Evolutionary conservation across 352 stramenopile genomes (phyloP), one percentile per base, ranked within the genome.

Genomic region (Globisporangium megalacanthum): DNA sequence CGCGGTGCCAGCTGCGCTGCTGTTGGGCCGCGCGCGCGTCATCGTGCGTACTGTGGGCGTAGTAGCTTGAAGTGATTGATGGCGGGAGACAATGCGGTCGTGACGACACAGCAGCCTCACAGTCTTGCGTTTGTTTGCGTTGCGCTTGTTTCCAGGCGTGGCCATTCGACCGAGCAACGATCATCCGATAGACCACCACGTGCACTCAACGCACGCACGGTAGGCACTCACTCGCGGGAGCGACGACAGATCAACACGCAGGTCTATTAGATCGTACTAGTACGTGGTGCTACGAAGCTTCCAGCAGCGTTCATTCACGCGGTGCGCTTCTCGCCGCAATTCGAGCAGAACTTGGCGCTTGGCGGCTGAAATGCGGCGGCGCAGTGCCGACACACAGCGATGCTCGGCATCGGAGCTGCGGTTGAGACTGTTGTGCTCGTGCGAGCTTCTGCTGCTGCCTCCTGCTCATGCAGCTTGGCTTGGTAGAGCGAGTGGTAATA

Each of bases 401-500:
- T 64, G 39, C 39, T 45, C 6, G n/a, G 44, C 20, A 66, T 48
- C 8, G 42, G 17, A 4, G 17, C 8, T 35, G 22, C 36, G 3
- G 20, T 60, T 44, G 39, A 57, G 9, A 6, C 13, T n/a, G 39
- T 17, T 17, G 39, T 61, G 14, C 29, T 31, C 3, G 22, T 45
- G 6, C 19, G 20, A 2, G 10, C 22, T 19, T 25, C 47, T 35
- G 46, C 39, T 49, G 29, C 36, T 22, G 61, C 31, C 55, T 42
- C 52, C 41, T 70, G 49, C 31, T 73, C 58, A 20, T 62, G 63
- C 52, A 90, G 68, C 56, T 89, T 91, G 22, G 73, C 65, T 52
- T 79, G 65, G 58, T 91, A 93, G 39, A 95, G 69, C 2, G 77
- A 86, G 65, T 95, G 85, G 56, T 89, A 95, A 58, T 93, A 95